Base-by-base conservation (phyloP, 1,284 basidiomycete genomes). In the Agaricales sp. region DNA sequence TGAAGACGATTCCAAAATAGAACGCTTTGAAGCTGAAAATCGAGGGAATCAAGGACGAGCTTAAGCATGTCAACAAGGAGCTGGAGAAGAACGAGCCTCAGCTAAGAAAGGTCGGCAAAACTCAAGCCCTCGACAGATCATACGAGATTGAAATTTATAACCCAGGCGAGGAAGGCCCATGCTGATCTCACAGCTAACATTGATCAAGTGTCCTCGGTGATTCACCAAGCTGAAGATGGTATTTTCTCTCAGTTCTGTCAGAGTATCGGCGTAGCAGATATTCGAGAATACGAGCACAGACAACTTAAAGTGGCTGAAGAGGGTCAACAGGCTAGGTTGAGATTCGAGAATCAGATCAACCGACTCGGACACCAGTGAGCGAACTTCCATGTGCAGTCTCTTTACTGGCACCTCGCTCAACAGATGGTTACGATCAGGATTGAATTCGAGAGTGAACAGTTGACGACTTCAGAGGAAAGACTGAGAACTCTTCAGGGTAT, bases 261-360 rank as follows among this genome's bases (percentile, higher is more conserved):
- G 30, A 76, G 80, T 50, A 93, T 99, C 57, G 78, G 82, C 3
- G 86, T 97, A 6, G 63, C 67, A 25, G 83, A 87, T 66, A 94
- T 99, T 54, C 82, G 95, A 41, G 92, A 96, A 54, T 99, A 97
- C 63, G 95, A 99, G 66, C 87, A 92, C 61, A 80, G 88, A 16
- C 93, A 97, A 60, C 73, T 98, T 24, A 89, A 86, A 62, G 76
- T 89, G 19, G 89, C 89, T 1, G 82, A 92, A 61, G 85, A 89
- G 57, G 92, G 93, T 64, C 88, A 78, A 59, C 89, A 90, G 56
- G 90, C 89, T 2, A 72, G 90, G 50, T 68, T 94, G 55, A 77
- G 86, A 48, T 96, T 83, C 60, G 84, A 93, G 53, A 87, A 85
- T 11, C 92, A 97, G 63, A 86, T 94, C 50, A 86, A 89, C 2